Percentiles rank a stretch among this genome's conserved stretches.
Evolutionary conservation across 805 yeast genomes (phyloP).

Genomic region (Myxozyma melibiosi): DNA sequence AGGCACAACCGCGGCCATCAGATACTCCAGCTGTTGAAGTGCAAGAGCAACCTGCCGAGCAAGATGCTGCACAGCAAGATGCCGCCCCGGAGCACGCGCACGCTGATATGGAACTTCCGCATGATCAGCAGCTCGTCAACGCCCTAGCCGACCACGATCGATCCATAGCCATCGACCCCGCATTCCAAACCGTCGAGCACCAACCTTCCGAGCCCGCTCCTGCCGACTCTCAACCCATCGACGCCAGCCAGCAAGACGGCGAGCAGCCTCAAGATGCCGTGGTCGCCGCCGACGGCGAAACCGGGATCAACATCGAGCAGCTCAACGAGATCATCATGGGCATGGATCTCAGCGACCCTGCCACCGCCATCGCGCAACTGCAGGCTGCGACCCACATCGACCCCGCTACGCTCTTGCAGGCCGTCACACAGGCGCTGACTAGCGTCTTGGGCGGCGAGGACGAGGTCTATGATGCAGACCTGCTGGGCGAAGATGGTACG

Average conservation of each 20-base stretch:
- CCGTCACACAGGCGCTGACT: slow-evolving; percentile 27
- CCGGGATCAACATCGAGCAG: slow-evolving; percentile 10
- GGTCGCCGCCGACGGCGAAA: slow-evolving; percentile 7
- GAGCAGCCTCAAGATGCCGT: neutral
- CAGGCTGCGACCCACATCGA: slow-evolving; percentile 30
- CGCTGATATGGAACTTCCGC: no score
- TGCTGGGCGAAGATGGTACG: slow-evolving; percentile 2
- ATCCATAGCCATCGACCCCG: neutral
- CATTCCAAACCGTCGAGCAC: neutral
- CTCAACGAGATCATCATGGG: slow-evolving; percentile 27
- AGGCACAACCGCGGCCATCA: neutral
- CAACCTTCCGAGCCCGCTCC: neutral
- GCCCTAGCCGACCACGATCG: neutral
- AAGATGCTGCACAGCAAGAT: neutral
- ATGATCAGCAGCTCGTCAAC: neutral
- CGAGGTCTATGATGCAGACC: slow-evolving; percentile 11
- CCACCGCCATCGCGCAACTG: slow-evolving; percentile 25
- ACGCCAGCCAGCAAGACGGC: neutral
- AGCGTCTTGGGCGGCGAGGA: slow-evolving; percentile 23
- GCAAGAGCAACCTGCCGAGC: neutral
- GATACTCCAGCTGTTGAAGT: neutral
- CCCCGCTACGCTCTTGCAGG: slow-evolving; percentile 28
- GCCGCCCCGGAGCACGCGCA: no score
- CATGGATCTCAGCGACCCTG: slow-evolving; percentile 31
- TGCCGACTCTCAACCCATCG: neutral